Evolutionary conservation across 1,139 yeast genomes (phyloP), one percentile per base, ranked within the genome.

Genomic region (Taiozyma onychis): DNA sequence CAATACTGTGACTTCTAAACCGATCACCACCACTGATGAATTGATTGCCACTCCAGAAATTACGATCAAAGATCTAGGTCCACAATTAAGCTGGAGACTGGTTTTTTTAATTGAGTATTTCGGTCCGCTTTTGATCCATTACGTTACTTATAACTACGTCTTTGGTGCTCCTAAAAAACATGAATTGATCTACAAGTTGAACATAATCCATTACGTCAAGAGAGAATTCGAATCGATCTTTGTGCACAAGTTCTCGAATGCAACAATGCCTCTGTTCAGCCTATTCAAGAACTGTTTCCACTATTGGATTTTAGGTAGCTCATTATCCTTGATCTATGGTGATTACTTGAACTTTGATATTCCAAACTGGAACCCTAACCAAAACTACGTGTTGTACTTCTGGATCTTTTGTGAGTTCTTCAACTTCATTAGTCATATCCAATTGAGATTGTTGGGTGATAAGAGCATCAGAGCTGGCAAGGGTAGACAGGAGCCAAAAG

Each of bases 191-290:
- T 71, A 63, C 53, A 49, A 52, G 35, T 66, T 90, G 67, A 80
- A 85, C 16, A 59, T 86, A 63, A 68, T 85, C 52, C 99, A 93
- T 69, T 93, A 88, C 63, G 56, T 81, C 56, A 93, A 93, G 73
- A 83, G 99, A 65, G 97, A 90, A 66, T 77, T 77, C 56, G 99
- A 93, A 68, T 89, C 97, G 8, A 60, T 86, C 34, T 84, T 80
- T 62, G 84, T 93, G 45, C 99, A 93, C 70, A 78, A 74, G 56
- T 93, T 93, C 66, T 88, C 97, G 32, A 75, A 83, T 55, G 83
- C 89, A 30, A 93, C 99, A 30, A 93, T 93, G 99, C 99, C 99
- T 3, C 65, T 85, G 45, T 78, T 81, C 67, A 88, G 89, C 69
- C 72, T 93, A 55, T 87, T 93, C 76, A 89, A 91, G 71, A 93